These are phyloP conservation scores for Plectosphaerella cucumerina DNA, from an alignment of 2,329 filamentous ascomycete species.

Conservation along the genomic window DNA sequence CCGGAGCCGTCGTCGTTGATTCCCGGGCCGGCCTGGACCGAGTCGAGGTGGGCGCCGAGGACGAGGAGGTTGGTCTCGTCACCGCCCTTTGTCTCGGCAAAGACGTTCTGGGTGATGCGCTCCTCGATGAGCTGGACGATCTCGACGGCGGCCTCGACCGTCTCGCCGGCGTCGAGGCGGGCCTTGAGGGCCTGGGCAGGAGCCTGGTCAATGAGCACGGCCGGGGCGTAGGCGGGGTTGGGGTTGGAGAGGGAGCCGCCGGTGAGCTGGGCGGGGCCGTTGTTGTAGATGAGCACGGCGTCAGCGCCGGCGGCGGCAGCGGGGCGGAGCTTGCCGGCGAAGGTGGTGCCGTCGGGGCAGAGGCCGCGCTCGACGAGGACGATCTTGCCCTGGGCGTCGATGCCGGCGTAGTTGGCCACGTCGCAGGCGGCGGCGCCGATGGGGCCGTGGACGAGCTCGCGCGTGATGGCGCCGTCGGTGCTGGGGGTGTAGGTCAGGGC, in stretches of 20 bases:
- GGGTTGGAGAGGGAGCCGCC: constrained; percentile 21
- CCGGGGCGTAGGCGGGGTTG: constrained; percentile 21
- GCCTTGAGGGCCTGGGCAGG: constrained; percentile 20
- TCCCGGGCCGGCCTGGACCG: constrained; percentile 37
- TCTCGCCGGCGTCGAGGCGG: constrained; percentile 26
- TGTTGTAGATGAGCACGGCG: constrained; percentile 26
- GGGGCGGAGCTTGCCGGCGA: constrained; percentile 23
- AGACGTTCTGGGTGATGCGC: constrained; percentile 37
- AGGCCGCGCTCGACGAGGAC: constrained; percentile 25
- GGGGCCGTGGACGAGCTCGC: constrained; percentile 19
- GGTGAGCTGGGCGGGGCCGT: constrained; percentile 21
- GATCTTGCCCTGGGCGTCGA: constrained; percentile 23
- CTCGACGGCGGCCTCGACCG: constrained; percentile 28
- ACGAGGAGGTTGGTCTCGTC: constrained; percentile 36
- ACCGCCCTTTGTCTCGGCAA: constrained; percentile 39
- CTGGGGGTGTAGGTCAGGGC: constrained; percentile 25
- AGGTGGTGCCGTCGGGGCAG: constrained; percentile 23
- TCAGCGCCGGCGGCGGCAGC: constrained; percentile 23
- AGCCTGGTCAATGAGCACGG: constrained; percentile 24
- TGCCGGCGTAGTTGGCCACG: constrained; percentile 17
- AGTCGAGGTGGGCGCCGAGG: constrained; percentile 39
- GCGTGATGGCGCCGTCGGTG: constrained; percentile 22
- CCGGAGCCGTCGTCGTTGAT: constrained; percentile 44
- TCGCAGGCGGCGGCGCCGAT: constrained; percentile 20
- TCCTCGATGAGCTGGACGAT: constrained; percentile 29